Evolutionary conservation across 139 green algal species (phyloP), one percentile per base, ranked within the genome.

Genomic region (Chlorella sp.): DNA sequence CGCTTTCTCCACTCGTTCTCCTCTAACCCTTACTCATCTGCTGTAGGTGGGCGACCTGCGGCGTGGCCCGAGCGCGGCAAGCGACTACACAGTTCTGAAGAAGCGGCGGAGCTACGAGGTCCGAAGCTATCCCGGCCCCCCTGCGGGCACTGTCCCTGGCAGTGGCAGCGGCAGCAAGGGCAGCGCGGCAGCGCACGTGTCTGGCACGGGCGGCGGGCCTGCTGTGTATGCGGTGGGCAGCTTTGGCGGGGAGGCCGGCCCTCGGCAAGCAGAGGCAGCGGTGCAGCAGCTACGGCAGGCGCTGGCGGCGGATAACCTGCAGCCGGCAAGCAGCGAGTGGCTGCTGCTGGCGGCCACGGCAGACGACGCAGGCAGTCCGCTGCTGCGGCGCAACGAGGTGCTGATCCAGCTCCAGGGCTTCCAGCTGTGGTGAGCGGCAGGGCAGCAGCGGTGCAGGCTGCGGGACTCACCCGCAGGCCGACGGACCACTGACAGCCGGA

Each of bases 321-420:
- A 82, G 60, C 76, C 76, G 4, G 76, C 12, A 0, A 21, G 76
- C 18, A 21, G 12, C 51, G 32, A 39, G 30, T 72, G 76, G 76
- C 36, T 82, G 76, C 69, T 75, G 34, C 23, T 72, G 36, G 30
- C 76, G 1, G 23, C 26, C 94, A 94, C 18, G 85, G 74, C 38
- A 87, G 15, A 60, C 7, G 7, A 47, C 87, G 20, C 90, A 88
- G 28, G 90, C 51, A 60, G 51, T 15, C 51, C 91, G 23, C 57
- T 82, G 11, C 73, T 95, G 38, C 86, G 94, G 26, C 87, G 90
- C 30, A 97, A 98, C 70, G 95, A 98, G 87, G 91, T 98, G 60
- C 78, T 98, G 32, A 90, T 98, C 0, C 78, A 89, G 26, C 80
- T 98, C 38, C 57, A 89, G 39, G 80, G 70, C 18, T 89, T 94